Percentiles rank a stretch among this genome's conserved stretches.
These are phyloP conservation scores for Phyllosticta citribraziliensis DNA, from an alignment of 2,329 filamentous ascomycete genomes.

Conservation along the genomic window DNA sequence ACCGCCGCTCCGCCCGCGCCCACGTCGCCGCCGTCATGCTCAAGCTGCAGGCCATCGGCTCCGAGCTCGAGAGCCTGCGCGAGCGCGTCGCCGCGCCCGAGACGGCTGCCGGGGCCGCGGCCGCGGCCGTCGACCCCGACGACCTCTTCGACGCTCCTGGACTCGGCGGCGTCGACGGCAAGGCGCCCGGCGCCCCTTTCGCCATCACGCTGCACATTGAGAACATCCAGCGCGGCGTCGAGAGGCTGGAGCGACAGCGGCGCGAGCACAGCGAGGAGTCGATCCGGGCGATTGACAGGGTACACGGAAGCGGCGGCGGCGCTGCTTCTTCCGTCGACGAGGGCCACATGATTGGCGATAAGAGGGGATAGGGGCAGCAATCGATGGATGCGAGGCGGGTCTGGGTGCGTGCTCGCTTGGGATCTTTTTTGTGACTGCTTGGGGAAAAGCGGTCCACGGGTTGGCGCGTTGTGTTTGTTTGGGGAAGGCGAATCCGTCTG, in stretches of 20 bases:
- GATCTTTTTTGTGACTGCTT: too few relatives aligned
- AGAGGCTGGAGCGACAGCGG: slow-evolving; percentile 58
- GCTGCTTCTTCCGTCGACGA: neutral
- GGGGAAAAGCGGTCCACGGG: too few relatives aligned
- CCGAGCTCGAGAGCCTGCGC: slow-evolving; percentile 59
- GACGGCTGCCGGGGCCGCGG: slow-evolving; percentile 29
- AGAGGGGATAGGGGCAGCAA: neutral
- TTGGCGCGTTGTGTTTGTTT: too few relatives aligned
- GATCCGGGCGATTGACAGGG: neutral
- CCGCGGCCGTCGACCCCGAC: slow-evolving; percentile 29
- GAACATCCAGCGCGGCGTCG: slow-evolving; percentile 61
- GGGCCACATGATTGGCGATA: neutral
- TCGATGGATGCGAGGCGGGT: neutral
- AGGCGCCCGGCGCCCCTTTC: neutral
- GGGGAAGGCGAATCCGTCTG: too few relatives aligned
- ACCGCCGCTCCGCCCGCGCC: slow-evolving; percentile 54
- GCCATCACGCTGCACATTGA: slow-evolving; percentile 67
- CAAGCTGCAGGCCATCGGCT: slow-evolving; percentile 64
- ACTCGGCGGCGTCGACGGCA: neutral
- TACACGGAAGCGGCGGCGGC: neutral
- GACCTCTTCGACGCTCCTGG: neutral
- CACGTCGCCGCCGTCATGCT: slow-evolving; percentile 62
- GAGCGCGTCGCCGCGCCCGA: slow-evolving; percentile 61
- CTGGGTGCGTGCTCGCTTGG: too few relatives aligned
- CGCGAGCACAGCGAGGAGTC: slow-evolving; percentile 37